Evolutionary conservation across 2,329 filamentous ascomycete species (phyloP), one percentile per base, ranked within the genome.

Genomic region (Ascochyta viciae-villosae): DNA sequence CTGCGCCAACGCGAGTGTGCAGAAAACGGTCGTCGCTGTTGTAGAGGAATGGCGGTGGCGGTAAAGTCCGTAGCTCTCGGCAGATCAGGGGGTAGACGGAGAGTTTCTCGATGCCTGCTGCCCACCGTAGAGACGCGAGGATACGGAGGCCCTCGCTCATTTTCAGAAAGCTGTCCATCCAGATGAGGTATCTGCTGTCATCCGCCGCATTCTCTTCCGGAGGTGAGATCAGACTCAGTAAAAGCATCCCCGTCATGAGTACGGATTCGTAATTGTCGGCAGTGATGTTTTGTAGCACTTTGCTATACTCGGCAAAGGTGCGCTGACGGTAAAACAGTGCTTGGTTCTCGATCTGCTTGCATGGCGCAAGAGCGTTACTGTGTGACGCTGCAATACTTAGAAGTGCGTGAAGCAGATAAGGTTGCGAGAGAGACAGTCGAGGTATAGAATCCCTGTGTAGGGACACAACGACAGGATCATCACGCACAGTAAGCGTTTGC

Each of bases 111-210:
- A 74, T 72, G 2, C 71, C 71, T 4, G 60, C 56, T 3, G 57
- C 57, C 71, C 71, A 74, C 49, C 67, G 68, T 13, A 73, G 57
- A 1, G 60, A 58, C 1, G 69, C 72, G 2, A 74, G 60, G 33
- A 74, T 57, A 4, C 70, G 65, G 0, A 74, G 58, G 8, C 72
- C 72, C 40, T 74, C 71, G 38, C 64, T 70, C 60, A 74, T 66
- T 45, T 65, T 61, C 16, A 74, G 53, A 13, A 70, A 54, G 1
- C 58, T 53, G 35, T 60, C 50, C 35, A 72, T 60, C 70, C 69
- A 73, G 6, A 61, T 39, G 9, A 73, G 54, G 33, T 66, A 48
- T 2, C 48, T 60, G 1, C 64, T 47, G 34, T 61, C 54, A 13
- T 57, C 55, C 3, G 16, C 13, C 23, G 16, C 42, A 9, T 50